phyloP scores from a whole-genome alignment of 2,329 filamentous ascomycete genomes.

The Coniochaeta sp. region DNA sequence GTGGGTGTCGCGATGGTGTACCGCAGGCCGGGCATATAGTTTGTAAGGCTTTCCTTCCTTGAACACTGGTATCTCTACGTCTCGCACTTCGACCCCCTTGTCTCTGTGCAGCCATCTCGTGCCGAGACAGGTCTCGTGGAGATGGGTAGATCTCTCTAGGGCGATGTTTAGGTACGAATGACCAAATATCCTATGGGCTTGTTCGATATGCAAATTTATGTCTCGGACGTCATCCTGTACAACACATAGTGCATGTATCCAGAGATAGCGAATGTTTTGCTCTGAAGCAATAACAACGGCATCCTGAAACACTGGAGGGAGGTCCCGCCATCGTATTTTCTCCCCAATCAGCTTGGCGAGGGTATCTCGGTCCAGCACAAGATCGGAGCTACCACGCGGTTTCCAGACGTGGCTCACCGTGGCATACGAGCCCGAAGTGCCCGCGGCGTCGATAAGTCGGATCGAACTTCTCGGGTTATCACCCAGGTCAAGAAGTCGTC shows the following conservation, averaged over 20 bases:
- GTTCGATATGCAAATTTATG: background rate
- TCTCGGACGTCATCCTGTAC: constrained; percentile 10
- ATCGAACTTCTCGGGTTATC: background rate
- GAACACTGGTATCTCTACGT: background rate
- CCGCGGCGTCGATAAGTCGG: background rate
- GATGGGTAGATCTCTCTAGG: background rate
- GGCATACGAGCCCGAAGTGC: background rate
- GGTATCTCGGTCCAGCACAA: background rate
- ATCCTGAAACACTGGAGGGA: constrained; percentile 1
- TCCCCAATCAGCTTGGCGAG: background rate
- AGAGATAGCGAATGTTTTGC: constrained; percentile 6
- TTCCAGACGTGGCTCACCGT: background rate
- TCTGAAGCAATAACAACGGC: constrained; percentile 2
- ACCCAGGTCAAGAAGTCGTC: background rate
- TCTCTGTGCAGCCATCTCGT: background rate
- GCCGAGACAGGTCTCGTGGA: background rate
- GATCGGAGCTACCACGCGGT: background rate
- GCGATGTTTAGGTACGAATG: constrained; percentile 2
- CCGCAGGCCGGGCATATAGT: background rate
- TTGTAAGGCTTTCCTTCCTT: constrained; percentile 1
- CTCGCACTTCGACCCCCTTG: background rate
- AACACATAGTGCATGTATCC: constrained; percentile 9
- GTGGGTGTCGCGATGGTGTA: background rate
- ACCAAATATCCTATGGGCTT: background rate
- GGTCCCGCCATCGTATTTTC: background rate